Conservation (phyloP, 805 yeast genomes). For the Yarrowia porcina region DNA sequence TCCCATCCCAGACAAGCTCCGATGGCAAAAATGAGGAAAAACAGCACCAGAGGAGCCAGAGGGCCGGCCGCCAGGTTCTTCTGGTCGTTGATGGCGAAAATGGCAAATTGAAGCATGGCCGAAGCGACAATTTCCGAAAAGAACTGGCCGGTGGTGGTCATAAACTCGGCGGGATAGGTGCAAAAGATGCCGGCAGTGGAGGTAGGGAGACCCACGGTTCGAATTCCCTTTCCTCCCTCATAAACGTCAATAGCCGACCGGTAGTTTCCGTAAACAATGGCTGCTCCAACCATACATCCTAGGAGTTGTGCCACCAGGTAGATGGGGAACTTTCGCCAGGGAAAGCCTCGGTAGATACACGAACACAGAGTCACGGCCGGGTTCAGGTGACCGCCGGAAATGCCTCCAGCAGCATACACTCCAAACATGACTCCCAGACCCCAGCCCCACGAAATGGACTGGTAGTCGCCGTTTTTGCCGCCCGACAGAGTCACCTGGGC, state of each 20-base stretch:
- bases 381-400: conserved; percentile 58
- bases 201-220: conserved; percentile 37
- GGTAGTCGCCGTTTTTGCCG: conserved; percentile 43
- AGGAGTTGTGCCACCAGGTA: conserved; percentile 49
- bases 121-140: conserved; percentile 48
- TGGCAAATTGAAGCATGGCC: conserved; percentile 46
- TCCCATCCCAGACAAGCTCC: conserved; percentile 51
- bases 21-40: conserved; percentile 45
- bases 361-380: conserved; percentile 51
- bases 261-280: conserved; percentile 47
- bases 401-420: conserved; percentile 50
- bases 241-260: conserved; percentile 41
- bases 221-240: conserved; percentile 36
- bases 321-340: conserved; percentile 46
- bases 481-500: conserved; percentile 46
- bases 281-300: conserved; percentile 50
- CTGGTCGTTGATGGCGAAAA: conserved; percentile 53
- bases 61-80: conserved; percentile 47
- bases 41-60: conserved; percentile 48
- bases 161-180: conserved; percentile 45
- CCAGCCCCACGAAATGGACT: conserved; percentile 49
- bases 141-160: conserved; percentile 46
- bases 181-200: conserved; percentile 47
- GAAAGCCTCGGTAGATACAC: conserved; percentile 51
- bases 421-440: conserved; percentile 55